Conservation (phyloP, 1,284 basidiomycete species). For the Fereydounia khargensis region DNA sequence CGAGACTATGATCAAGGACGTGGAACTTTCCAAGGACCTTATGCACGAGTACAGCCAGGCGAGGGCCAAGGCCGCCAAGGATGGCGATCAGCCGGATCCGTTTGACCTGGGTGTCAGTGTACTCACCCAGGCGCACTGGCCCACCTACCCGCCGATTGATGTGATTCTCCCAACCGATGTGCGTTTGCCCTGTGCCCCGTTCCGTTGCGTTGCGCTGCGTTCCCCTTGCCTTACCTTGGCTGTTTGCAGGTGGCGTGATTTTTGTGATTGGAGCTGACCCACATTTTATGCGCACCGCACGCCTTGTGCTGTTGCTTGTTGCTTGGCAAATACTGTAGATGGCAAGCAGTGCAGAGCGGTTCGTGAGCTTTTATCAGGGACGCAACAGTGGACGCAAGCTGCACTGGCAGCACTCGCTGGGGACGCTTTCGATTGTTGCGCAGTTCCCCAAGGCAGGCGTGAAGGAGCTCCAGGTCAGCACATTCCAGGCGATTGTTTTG, state of each 20-base stretch:
- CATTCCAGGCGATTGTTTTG: conserved; percentile 83
- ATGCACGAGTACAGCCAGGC: conserved; percentile 62
- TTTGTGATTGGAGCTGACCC: too few species aligned
- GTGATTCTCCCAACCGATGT: conserved; percentile 29
- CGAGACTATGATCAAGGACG: conserved; percentile 85
- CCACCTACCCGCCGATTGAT: conserved; percentile 55
- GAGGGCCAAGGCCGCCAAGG: conserved; percentile 51
- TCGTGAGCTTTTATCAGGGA: conserved; percentile 45
- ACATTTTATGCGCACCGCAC: too few species aligned
- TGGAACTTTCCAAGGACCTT: conserved; percentile 70
- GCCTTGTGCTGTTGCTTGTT: too few species aligned
- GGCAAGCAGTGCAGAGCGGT: conserved; percentile 19
- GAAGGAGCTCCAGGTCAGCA: conserved; percentile 86
- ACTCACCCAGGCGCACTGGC: conserved; percentile 65
- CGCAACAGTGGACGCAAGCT: conserved; percentile 49
- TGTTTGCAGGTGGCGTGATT: too few species aligned
- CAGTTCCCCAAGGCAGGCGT: conserved; percentile 62
- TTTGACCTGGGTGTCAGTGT: conserved; percentile 63
- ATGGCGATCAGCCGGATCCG: conserved; percentile 9
- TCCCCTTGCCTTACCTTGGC: too few species aligned
- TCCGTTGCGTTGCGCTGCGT: too few species aligned
- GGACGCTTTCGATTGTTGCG: conserved; percentile 41
- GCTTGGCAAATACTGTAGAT: too few species aligned
- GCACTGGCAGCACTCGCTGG: conserved; percentile 54
- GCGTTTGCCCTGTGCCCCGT: too few species aligned